Base-by-base conservation (phyloP, 106 monocot genomes). In the Phalaenopsis aphrodite region DNA sequence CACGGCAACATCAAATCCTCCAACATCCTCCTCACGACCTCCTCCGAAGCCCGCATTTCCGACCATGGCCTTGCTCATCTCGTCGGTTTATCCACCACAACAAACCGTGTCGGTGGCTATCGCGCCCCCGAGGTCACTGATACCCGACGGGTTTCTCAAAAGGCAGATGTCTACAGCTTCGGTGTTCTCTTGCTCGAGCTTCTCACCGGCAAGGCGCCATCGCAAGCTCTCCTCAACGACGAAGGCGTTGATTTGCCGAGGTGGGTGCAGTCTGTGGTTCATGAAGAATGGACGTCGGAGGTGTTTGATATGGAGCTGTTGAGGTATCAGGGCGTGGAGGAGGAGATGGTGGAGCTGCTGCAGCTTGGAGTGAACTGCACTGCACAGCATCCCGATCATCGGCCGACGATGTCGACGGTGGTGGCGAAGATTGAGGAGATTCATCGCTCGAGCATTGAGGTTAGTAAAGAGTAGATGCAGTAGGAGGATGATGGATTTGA, bases 1-100 rank as follows among this genome's bases (percentile, higher is more conserved):
- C 96, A 96, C 37, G 96, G 96, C 49, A 96, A 96, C 91, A 91
- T 96, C 85, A 96, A 93, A 80, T 93, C 93, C 52, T 89, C 91
- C 80, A 91, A 91, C 85, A 76, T 91, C 56, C 89, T 96, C 12
- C 87, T 96, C 8, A 17, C 78, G 55, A 75, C 77, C n/a, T 76
- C 88, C 16, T 55, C 69, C 10, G 83, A 80, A 18, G 87, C 93
- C 24, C 84, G 84, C 42, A 85, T 96, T n/a, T 88, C 93, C 19
- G 96, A 96, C 37, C 87, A 92, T 7, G 93, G 96, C 41, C 88
- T 96, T 3, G 84, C 86, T 4, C 85, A 84, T 52, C 91, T 96
- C 0, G 82, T 79, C 18, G 87, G 83, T 24, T 78, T 87, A 8
- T 48, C 88, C 74, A 48, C 86, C 48, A 17, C 78, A 1, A 83